These are phyloP conservation scores for Suillus placidus DNA, from an alignment of 768 basidiomycete species.

Conservation along the genomic window DNA sequence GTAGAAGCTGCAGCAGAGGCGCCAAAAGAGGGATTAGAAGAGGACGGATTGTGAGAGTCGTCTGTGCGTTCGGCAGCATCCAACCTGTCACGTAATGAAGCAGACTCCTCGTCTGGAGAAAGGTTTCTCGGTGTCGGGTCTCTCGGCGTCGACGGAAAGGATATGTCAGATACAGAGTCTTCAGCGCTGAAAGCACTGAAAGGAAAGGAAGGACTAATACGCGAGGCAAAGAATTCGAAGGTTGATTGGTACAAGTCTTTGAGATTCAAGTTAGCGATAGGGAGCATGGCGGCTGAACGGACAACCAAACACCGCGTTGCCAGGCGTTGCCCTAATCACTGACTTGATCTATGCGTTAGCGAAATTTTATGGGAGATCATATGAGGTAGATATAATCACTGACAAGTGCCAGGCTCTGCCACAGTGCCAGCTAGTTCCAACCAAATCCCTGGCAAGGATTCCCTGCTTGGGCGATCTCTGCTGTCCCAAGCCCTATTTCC, in stretches of 20 bases:
- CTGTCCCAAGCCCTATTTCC: conserved; percentile 6
- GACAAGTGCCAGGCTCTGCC: conserved; percentile 1
- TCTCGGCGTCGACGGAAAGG: conserved; percentile 30
- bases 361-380: conserved; percentile 12
- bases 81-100: conserved; percentile 47
- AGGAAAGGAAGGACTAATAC: conserved; percentile 38
- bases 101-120: conserved; percentile 45
- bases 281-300: conserved; percentile 44
- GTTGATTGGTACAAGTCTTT: conserved; percentile 54
- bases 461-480: conserved; percentile 4
- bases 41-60: conserved; percentile 34
- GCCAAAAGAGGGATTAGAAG: conserved; percentile 33
- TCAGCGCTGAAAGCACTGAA: conserved; percentile 27
- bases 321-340: conserved; percentile 35
- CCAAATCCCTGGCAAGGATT: not conserved
- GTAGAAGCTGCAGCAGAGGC: conserved; percentile 47
- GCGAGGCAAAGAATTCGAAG: conserved; percentile 60
- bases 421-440: not conserved
- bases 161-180: conserved; percentile 32
- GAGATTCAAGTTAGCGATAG: conserved; percentile 50
- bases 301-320: conserved; percentile 38
- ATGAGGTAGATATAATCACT: conserved; percentile 5
- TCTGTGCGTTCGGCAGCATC: conserved; percentile 38
- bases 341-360: conserved; percentile 22
- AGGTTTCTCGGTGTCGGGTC: conserved; percentile 33